phyloP scores from a whole-genome alignment of 1,284 basidiomycete species.

The Puccinia novopanici region DNA sequence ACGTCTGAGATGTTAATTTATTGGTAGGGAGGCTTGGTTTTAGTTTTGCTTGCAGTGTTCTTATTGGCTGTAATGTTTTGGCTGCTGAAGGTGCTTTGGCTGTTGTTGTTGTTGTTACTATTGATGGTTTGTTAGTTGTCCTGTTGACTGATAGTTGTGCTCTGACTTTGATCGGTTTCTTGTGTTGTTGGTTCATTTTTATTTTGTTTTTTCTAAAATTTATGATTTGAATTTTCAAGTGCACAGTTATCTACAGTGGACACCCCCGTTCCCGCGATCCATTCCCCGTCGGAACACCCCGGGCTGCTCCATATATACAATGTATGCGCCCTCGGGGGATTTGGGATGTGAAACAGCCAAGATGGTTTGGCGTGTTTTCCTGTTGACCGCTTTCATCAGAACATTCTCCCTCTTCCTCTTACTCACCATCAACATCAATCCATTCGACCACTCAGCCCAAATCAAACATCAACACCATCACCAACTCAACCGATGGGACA shows the following conservation, averaged over 20 bases:
- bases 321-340: too few species aligned
- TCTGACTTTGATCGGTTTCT: conserved; percentile 7
- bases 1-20: neutral
- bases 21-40: neutral
- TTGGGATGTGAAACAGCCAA: too few species aligned
- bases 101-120: neutral
- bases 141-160: neutral
- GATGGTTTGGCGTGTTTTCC: neutral
- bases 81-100: neutral
- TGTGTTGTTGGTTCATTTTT: neutral
- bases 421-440: neutral
- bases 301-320: too few species aligned
- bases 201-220: neutral
- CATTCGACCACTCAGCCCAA: conserved; percentile 12
- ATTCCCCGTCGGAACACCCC: too few species aligned
- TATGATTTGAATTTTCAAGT: neutral
- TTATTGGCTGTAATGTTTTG: too few species aligned
- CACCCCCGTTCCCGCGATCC: too few species aligned
- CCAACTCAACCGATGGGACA: conserved; percentile 28
- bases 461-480: neutral
- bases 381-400: neutral
- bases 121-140: neutral
- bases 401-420: neutral
- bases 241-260: too few species aligned
- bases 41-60: neutral